Evolutionary conservation across 352 stramenopile species (phyloP).

Genomic region (Pilasporangium apinafurcum): DNA sequence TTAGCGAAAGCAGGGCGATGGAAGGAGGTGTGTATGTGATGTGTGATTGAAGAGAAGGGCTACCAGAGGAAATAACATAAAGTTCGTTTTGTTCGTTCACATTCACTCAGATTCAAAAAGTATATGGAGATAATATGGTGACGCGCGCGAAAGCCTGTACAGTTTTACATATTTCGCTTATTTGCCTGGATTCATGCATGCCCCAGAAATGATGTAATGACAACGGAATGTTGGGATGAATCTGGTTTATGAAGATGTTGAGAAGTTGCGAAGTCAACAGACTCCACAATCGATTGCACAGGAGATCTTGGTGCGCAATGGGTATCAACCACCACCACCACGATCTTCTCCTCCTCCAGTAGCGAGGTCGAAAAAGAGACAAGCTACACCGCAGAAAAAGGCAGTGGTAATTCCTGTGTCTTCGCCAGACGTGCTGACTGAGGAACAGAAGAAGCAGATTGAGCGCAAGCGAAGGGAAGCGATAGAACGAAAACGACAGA

Average conservation of each 20-base stretch:
- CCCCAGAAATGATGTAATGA: too few relatives aligned
- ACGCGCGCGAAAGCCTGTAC: conserved; percentile 59
- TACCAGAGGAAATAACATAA: background rate
- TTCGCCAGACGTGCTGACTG: conserved; percentile 38
- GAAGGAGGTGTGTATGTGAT: conserved; percentile 27
- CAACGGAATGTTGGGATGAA: too few relatives aligned
- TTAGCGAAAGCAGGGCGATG: conserved; percentile 41
- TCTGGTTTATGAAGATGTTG: conserved; percentile 25
- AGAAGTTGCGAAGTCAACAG: conserved; percentile 39
- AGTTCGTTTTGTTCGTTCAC: background rate
- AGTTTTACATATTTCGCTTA: background rate
- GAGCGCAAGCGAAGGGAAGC: conserved; percentile 46
- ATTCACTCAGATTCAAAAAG: conserved; percentile 36
- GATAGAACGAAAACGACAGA: conserved; percentile 43
- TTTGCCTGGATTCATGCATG: background rate
- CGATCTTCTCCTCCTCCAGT: too few relatives aligned
- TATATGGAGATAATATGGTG: conserved; percentile 71
- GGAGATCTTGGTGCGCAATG: conserved; percentile 60
- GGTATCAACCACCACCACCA: conserved; percentile 18
- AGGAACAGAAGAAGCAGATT: conserved; percentile 43
- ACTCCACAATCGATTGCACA: conserved; percentile 56
- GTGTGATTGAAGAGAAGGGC: background rate
- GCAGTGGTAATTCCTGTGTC: conserved; percentile 4
- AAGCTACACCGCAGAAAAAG: background rate
- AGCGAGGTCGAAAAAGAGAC: too few relatives aligned